Evolutionary conservation across 495 filamentous ascomycete genomes (phyloP).

Genomic region (Hyaloscypha variabilis): DNA sequence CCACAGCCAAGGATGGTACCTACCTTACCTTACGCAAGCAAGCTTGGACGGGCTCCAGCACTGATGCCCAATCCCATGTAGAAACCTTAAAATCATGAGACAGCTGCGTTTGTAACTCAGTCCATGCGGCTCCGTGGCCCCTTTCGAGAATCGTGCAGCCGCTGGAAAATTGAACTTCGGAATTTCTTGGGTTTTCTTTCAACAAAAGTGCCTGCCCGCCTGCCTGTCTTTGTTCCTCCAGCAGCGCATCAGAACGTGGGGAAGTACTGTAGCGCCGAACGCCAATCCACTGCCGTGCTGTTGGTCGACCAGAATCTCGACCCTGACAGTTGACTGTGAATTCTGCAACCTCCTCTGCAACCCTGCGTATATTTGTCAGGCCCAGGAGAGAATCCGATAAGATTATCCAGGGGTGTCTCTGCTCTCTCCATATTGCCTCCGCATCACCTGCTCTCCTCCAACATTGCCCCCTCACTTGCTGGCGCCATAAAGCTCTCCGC

Average conservation of each 20-base stretch:
- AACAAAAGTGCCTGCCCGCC: too few relatives aligned
- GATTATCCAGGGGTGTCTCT: conserved; percentile 3
- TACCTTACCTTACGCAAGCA: conserved; percentile 5
- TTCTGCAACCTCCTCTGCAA: conserved; percentile 18
- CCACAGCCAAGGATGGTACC: neutral
- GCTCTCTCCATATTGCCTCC: neutral
- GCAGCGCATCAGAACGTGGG: too few relatives aligned
- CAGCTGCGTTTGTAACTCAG: conserved; percentile 26
- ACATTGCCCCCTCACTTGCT: conserved; percentile 1
- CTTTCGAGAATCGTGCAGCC: neutral
- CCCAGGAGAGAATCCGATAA: conserved; percentile 1
- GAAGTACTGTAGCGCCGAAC: conserved; percentile 17
- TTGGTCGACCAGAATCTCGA: conserved; percentile 1
- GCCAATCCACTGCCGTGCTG: neutral
- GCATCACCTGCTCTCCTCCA: neutral
- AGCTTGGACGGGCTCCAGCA: conserved; percentile 8
- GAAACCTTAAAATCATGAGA: conserved; percentile 26
- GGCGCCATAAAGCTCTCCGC: conserved; percentile 3
- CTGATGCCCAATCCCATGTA: conserved; percentile 19
- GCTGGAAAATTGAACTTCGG: neutral
- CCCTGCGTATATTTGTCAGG: conserved; percentile 8
- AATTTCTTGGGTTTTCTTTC: neutral
- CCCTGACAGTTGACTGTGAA: neutral
- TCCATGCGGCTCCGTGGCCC: conserved; percentile 11
- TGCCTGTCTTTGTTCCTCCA: neutral